These are phyloP conservation scores for Chiua sp. DNA, from an alignment of 1,284 basidiomycete species.

Conservation along the genomic window DNA sequence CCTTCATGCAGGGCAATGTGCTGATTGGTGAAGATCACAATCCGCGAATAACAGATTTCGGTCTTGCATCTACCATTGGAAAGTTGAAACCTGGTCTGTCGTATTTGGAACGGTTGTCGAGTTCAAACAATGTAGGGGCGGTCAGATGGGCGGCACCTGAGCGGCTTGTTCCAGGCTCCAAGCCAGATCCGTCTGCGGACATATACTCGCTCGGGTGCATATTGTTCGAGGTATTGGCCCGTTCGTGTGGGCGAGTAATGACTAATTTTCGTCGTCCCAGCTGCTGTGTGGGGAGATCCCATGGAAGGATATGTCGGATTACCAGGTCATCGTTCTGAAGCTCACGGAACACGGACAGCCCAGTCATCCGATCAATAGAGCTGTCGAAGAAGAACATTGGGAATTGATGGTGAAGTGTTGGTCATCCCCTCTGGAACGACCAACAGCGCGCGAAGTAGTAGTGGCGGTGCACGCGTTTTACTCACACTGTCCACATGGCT, in stretches of 20 bases:
- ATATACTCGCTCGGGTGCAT: conserved; percentile 13
- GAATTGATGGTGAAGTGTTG: conserved; percentile 7
- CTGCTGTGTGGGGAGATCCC: not conserved
- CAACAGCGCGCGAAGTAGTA: not conserved
- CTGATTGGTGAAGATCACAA: conserved; percentile 10
- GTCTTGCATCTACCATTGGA: not conserved
- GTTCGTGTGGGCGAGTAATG: not conserved
- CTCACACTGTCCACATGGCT: too few relatives aligned
- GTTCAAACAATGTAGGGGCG: conserved; percentile 6
- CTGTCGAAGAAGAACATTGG: not conserved
- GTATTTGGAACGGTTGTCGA: conserved; percentile 10
- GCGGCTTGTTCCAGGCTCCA: not conserved
- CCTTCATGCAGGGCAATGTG: conserved; percentile 10
- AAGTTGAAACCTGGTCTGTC: conserved; percentile 6
- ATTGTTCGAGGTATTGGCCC: conserved; percentile 11
- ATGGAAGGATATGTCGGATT: conserved; percentile 6
- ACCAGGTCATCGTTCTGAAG: conserved; percentile 2
- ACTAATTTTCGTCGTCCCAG: not conserved
- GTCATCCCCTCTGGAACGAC: conserved; percentile 1
- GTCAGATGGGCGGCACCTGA: not conserved
- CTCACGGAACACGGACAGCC: not conserved
- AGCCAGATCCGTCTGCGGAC: conserved; percentile 6
- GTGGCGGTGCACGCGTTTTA: not conserved
- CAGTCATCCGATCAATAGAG: not conserved
- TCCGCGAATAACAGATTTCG: conserved; percentile 13